Evolutionary conservation across 768 basidiomycete species (phyloP).

Genomic region (Kwoniella sp.): DNA sequence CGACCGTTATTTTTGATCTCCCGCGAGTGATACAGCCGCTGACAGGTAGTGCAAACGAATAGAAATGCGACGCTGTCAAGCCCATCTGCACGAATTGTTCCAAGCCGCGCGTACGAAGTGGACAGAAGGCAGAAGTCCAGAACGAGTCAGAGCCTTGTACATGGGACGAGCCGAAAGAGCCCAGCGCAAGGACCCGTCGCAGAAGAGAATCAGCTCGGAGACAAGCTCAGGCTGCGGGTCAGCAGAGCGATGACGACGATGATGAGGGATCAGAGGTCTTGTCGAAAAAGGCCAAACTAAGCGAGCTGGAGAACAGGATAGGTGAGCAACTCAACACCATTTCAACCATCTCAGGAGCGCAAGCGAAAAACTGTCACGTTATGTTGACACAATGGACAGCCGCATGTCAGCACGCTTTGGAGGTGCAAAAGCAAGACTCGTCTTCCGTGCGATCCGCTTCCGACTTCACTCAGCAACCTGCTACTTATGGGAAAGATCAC

Average conservation of each 20-base stretch:
- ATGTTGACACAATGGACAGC: background rate
- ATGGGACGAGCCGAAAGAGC: slow-evolving; percentile 43
- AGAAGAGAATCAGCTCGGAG: slow-evolving; percentile 21
- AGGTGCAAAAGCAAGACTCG: slow-evolving; percentile 11
- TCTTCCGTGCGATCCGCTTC: background rate
- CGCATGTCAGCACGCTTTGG: slow-evolving; percentile 20
- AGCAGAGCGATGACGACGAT: slow-evolving; percentile 9
- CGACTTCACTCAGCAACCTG: background rate
- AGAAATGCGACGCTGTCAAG: slow-evolving; percentile 45
- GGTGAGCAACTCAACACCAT: slow-evolving; percentile 15
- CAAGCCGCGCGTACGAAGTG: slow-evolving; percentile 29
- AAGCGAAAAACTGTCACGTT: background rate
- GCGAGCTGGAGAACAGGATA: slow-evolving; percentile 31
- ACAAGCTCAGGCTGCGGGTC: slow-evolving; percentile 6
- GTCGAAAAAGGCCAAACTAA: slow-evolving; percentile 33
- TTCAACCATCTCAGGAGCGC: background rate
- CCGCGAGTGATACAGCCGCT: background rate
- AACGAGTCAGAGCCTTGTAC: slow-evolving; percentile 31
- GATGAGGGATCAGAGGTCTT: slow-evolving; percentile 3
- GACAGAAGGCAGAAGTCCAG: background rate
- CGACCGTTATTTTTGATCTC: too few relatives aligned
- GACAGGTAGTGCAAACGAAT: background rate
- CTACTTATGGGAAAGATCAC: background rate
- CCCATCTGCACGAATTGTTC: slow-evolving; percentile 42
- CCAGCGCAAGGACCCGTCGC: slow-evolving; percentile 22